A percentile compares a stretch with the other conserved stretches of the same genome.
Conservation (phyloP, 192 early-diverging fungal species). For the Gryganskiella cystojenkinii region DNA sequence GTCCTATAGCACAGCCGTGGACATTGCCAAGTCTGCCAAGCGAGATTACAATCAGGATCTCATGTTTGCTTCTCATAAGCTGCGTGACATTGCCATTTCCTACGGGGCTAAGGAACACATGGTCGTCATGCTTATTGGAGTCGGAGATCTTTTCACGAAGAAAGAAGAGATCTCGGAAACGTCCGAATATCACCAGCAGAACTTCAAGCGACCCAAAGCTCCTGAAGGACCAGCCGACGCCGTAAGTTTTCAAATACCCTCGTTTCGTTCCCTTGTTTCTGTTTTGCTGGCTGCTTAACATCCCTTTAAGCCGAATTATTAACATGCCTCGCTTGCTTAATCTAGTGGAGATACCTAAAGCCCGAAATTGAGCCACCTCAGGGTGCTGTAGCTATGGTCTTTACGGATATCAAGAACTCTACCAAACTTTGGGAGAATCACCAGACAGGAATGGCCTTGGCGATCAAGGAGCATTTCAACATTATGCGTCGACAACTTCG, state of each 20-base stretch:
- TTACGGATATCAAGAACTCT: conserved; percentile 96
- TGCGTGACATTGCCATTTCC: conserved; percentile 89
- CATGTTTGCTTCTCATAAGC: conserved; percentile 80
- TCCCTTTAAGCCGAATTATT: too few relatives aligned
- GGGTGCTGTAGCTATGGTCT: conserved; percentile 87
- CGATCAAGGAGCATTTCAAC: conserved; percentile 87
- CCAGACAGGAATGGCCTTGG: conserved; percentile 83
- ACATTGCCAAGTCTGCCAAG: conserved; percentile 85
- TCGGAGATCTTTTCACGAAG: conserved; percentile 80
- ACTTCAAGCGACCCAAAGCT: conserved; percentile 54
- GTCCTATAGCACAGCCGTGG: conserved; percentile 83
- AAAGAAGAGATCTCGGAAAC: conserved; percentile 22
- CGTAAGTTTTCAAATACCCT: conserved; percentile 35
- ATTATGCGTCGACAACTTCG: conserved; percentile 86
- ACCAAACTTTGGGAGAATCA: conserved; percentile 92
- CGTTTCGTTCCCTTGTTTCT: too few relatives aligned
- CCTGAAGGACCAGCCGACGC: conserved; percentile 64
- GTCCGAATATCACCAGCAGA: conserved; percentile 34
- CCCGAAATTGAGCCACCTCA: conserved; percentile 86
- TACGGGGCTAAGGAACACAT: conserved; percentile 81
- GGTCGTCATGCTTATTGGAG: conserved; percentile 91
- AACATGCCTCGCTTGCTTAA: neutral
- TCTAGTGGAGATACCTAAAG: conserved; percentile 55
- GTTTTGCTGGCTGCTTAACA: too few relatives aligned
- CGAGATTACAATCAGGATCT: conserved; percentile 61